Base-by-base conservation (phyloP, 2,329 filamentous ascomycete genomes). In the Trichoderma semiorbis region DNA sequence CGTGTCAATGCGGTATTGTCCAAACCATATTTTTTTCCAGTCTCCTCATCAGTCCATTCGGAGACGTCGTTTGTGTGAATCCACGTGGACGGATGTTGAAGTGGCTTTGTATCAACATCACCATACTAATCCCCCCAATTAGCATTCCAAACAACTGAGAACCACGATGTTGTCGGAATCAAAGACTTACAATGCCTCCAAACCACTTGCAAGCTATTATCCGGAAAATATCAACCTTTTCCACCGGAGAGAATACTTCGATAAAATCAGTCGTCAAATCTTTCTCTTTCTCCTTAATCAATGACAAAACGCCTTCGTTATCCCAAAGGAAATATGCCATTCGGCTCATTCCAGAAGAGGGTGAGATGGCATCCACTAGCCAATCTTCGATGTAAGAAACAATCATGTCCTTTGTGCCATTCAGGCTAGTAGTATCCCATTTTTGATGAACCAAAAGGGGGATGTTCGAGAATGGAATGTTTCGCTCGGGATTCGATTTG, bases 241-340 rank as follows among this genome's bases (percentile, higher is more conserved):
- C 76, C 7, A 77, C 74, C 14, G 67, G 72, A 6, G 76, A 73
- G 32, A 76, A 75, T 30, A 72, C 50, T 6, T 72, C 69, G 5
- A 72, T 61, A 32, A 74, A 76, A 53, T 74, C 73, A 12, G 69
- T 58, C 11, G 72, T 24, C 16, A 76, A 71, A 11, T 74, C 72
- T 0, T n/a, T 32, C 58, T 76, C 74, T 21, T 70, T 72, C 14
- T 74, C 72, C 5, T 73, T 69, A 11, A 76, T 72, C 18, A 77
- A 63, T 61, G 64, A 62, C n/a, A 68, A 32, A 26, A 76, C 73
- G 7, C 76, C 76, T 1, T 72, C 67, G n/a, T 77, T 75, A 7
- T 72, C 69, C 76, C 76, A 77, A 63, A 76, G 74, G 39, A 77
- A 75, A 43, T 77, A 77, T 5, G 76, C 75, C 75, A 76, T 77